Evolutionary conservation across 106 monocot genomes (phyloP).

Genomic region (Apostasia shenzhenica): DNA sequence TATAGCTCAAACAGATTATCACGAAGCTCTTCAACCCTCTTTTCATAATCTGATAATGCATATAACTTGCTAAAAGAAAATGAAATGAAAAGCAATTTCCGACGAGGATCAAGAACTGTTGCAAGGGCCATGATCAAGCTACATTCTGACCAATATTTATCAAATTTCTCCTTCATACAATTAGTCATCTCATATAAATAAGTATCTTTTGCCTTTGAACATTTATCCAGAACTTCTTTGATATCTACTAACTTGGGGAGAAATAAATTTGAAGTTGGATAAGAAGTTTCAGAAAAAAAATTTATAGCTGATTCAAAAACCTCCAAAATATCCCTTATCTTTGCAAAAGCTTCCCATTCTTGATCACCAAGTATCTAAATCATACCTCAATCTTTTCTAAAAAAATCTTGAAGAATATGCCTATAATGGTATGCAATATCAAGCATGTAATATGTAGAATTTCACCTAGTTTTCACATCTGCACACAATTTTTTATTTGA

Average conservation of each 20-base stretch:
- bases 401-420: no score
- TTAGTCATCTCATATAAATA: neutral
- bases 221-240: neutral
- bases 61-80: no score
- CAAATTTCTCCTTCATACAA: neutral
- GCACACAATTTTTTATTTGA: neutral
- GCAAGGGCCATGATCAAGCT: neutral
- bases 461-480: neutral
- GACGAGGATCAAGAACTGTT: no score
- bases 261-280: neutral
- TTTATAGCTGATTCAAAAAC: neutral
- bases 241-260: neutral
- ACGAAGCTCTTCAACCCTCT: no score
- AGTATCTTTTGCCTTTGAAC: neutral
- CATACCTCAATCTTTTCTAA: neutral
- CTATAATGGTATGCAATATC: neutral
- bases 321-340: neutral
- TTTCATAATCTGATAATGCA: no score
- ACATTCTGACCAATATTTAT: neutral
- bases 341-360: neutral
- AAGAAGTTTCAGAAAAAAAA: neutral
- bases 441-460: neutral
- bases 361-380: neutral
- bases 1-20: no score
- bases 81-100: no score